Conservation (phyloP, 2,329 filamentous ascomycete species). For the Paracorniculantispora psalliotae region DNA sequence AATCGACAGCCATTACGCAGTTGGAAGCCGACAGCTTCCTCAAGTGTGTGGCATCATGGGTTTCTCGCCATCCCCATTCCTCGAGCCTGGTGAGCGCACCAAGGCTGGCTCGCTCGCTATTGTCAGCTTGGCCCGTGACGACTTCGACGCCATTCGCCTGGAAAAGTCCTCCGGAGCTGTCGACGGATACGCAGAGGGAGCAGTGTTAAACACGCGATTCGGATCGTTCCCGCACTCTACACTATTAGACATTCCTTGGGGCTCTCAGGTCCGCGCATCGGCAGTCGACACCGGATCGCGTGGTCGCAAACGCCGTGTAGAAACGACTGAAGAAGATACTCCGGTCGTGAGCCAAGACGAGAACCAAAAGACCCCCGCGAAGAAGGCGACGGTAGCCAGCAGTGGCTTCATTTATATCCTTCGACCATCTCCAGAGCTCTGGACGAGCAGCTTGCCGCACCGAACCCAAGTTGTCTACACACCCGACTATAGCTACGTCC, state of each 20-base stretch:
- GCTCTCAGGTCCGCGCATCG: constrained; percentile 84
- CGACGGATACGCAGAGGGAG: constrained; percentile 70
- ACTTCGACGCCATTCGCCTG: constrained; percentile 70
- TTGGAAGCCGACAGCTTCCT: background rate
- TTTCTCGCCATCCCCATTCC: constrained; percentile 65
- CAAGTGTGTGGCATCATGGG: constrained; percentile 26
- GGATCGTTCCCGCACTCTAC: constrained; percentile 84
- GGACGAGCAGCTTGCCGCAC: constrained; percentile 76
- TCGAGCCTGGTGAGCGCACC: constrained; percentile 62
- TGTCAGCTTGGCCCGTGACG: constrained; percentile 83
- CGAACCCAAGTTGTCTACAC: constrained; percentile 84
- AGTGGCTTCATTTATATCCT: constrained; percentile 75
- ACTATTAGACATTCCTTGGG: constrained; percentile 76
- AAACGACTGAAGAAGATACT: constrained; percentile 36
- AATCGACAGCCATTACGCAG: background rate
- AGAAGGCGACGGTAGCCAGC: constrained; percentile 48
- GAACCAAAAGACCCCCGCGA: constrained; percentile 33
- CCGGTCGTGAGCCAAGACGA: constrained; percentile 27
- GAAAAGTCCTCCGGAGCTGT: constrained; percentile 56
- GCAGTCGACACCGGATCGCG: constrained; percentile 88
- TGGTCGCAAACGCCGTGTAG: constrained; percentile 61
- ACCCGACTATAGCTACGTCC: constrained; percentile 78
- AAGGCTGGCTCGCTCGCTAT: constrained; percentile 67
- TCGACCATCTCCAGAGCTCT: constrained; percentile 74
- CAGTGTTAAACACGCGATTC: constrained; percentile 85